A percentile compares a stretch with the other conserved stretches of the same genome.
Evolutionary conservation across 2,329 filamentous ascomycete species (phyloP).

Genomic region (Aspergillus quadrilineatus): DNA sequence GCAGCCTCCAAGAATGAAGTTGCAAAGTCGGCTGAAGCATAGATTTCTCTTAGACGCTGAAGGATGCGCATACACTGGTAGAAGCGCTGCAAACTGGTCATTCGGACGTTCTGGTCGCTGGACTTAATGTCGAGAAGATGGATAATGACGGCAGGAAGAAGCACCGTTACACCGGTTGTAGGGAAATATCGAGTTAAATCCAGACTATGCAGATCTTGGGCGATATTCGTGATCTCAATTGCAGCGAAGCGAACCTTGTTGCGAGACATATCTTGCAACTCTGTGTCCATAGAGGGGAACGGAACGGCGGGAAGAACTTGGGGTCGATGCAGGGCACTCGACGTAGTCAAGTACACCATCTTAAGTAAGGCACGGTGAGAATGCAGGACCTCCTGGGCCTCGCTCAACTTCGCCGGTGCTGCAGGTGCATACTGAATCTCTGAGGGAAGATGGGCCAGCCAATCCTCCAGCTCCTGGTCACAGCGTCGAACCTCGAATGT

Average conservation of each 20-base stretch:
- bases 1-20: slow-evolving; percentile 91
- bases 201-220: slow-evolving; percentile 69
- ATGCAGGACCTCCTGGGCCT: slow-evolving; percentile 52
- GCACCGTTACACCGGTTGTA: slow-evolving; percentile 85
- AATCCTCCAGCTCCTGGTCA: slow-evolving; percentile 74
- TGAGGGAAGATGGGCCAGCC: slow-evolving; percentile 70
- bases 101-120: slow-evolving; percentile 67
- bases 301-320: slow-evolving; percentile 80
- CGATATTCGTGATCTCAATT: slow-evolving; percentile 80
- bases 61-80: slow-evolving; percentile 91
- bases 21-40: slow-evolving; percentile 93
- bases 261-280: slow-evolving; percentile 79
- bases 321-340: slow-evolving; percentile 86
- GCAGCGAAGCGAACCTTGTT: slow-evolving; percentile 81
- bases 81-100: slow-evolving; percentile 75
- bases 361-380: slow-evolving; percentile 83
- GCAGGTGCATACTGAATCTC: slow-evolving; percentile 70
- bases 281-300: slow-evolving; percentile 55
- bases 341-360: slow-evolving; percentile 90
- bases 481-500: slow-evolving; percentile 75
- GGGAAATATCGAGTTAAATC: slow-evolving; percentile 77
- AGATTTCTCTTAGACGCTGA: slow-evolving; percentile 81
- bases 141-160: slow-evolving; percentile 90
- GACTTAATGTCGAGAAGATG: slow-evolving; percentile 92
- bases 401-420: slow-evolving; percentile 56